Evolutionary conservation across 257 asterid genomes (phyloP).

Genomic region (Knoxia roxburghii): DNA sequence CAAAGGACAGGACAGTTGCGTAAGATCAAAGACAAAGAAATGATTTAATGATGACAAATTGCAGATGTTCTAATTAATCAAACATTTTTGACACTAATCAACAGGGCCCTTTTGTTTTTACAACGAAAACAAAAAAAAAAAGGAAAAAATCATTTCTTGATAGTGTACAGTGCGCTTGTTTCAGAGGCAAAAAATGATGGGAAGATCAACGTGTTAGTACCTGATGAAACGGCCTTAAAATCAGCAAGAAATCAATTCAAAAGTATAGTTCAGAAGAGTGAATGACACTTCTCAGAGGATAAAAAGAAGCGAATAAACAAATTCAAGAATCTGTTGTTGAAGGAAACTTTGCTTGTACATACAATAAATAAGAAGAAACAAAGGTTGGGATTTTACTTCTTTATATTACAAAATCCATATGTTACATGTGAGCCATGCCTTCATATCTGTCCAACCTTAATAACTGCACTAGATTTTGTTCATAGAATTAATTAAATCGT

Average conservation of each 20-base stretch:
- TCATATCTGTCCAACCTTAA: neutral
- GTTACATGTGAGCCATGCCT: conserved; percentile 6
- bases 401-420: conserved; percentile 1
- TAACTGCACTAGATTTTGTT: neutral
- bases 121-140: neutral
- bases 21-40: conserved; percentile 31
- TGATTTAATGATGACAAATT: conserved; percentile 20
- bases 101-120: too few relatives aligned
- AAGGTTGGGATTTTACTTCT: neutral
- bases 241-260: conserved; percentile 19
- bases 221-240: conserved; percentile 26
- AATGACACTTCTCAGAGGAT: conserved; percentile 7
- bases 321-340: neutral
- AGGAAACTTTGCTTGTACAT: neutral
- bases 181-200: conserved; percentile 20
- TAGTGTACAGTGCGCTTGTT: conserved; percentile 8
- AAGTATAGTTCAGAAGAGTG: conserved; percentile 17
- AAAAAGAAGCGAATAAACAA: neutral
- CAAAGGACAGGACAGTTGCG: conserved; percentile 28
- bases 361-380: neutral
- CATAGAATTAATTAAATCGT: too few relatives aligned
- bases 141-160: neutral
- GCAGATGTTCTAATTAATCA: conserved; percentile 2
- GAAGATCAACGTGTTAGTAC: conserved; percentile 28
- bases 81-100: too few relatives aligned